Evolutionary conservation across 140 eudicot genomes (phyloP).

Genomic region (Cichorium intybus): DNA sequence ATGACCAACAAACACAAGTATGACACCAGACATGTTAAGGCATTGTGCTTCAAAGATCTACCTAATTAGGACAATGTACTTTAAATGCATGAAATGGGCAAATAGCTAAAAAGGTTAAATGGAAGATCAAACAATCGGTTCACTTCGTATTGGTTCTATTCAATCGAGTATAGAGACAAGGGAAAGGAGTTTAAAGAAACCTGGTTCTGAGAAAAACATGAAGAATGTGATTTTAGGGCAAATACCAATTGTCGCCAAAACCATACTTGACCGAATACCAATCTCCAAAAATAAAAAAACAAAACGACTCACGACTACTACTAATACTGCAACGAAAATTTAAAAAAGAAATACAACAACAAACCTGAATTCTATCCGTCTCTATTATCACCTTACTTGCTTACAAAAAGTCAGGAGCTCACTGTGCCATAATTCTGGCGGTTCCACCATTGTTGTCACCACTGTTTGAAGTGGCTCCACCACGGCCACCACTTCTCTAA

Average conservation of each 20-base stretch:
- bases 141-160: no score
- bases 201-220: no score
- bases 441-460: conserved; percentile 46
- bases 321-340: conserved; percentile 14
- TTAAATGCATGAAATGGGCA: no score
- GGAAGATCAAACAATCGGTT: no score
- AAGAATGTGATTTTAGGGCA: no score
- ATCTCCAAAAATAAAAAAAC: neutral
- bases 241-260: conserved; percentile 22
- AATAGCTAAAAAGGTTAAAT: no score
- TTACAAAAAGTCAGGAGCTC: conserved; percentile 24
- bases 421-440: conserved; percentile 45
- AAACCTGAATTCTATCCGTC: conserved; percentile 14
- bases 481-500: conserved; percentile 54
- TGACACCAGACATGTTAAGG: no score
- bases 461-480: conserved; percentile 43
- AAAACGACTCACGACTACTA: conserved; percentile 9
- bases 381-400: conserved; percentile 24
- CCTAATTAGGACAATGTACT: no score
- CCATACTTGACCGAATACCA: conserved; percentile 20
- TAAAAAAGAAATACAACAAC: neutral
- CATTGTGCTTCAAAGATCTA: no score
- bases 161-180: no score
- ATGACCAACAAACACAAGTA: no score
- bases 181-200: no score